Percentiles rank a stretch among this genome's conserved stretches.
Evolutionary conservation across 2,329 filamentous ascomycete species (phyloP).

Genomic region (Cytospora leucostoma): DNA sequence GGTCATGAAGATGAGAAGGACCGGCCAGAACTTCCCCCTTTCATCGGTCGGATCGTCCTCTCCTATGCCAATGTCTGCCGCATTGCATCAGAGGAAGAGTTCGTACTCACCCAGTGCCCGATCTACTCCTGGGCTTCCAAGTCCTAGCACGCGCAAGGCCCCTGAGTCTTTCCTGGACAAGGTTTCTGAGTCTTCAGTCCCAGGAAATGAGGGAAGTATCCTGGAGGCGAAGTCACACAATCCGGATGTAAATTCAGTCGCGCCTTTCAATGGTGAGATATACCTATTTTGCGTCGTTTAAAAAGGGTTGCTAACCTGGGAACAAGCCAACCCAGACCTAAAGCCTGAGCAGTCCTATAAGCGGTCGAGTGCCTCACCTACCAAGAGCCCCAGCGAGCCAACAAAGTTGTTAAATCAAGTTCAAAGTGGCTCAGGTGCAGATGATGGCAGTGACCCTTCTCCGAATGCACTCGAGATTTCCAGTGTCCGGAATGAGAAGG

Average conservation of each 20-base stretch:
- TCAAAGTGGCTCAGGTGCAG: not conserved
- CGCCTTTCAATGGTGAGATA: conserved; percentile 1
- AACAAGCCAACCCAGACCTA: not conserved
- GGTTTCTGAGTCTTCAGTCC: not conserved
- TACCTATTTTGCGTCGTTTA: not conserved
- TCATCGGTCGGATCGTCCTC: conserved; percentile 4
- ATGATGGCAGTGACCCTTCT: not conserved
- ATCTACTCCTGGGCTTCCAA: not conserved
- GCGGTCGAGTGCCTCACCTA: not conserved
- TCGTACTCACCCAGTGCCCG: conserved; percentile 10
- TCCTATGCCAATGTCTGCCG: conserved; percentile 3
- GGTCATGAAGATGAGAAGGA: conserved; percentile 26
- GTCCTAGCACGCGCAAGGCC: not conserved
- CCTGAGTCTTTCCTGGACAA: not conserved
- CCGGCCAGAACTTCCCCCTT: conserved; percentile 24
- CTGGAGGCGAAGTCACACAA: not conserved
- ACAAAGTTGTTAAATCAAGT: not conserved
- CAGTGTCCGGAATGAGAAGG: not conserved
- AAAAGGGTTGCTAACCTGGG: not conserved
- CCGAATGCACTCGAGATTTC: not conserved
- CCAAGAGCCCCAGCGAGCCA: not conserved
- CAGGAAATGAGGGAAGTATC: not conserved
- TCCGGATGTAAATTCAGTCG: not conserved
- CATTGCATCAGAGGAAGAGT: conserved; percentile 8
- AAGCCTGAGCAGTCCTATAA: not conserved